These are phyloP conservation scores for Lachnellula hyalina DNA, from an alignment of 2,329 filamentous ascomycete species.

Conservation along the genomic window DNA sequence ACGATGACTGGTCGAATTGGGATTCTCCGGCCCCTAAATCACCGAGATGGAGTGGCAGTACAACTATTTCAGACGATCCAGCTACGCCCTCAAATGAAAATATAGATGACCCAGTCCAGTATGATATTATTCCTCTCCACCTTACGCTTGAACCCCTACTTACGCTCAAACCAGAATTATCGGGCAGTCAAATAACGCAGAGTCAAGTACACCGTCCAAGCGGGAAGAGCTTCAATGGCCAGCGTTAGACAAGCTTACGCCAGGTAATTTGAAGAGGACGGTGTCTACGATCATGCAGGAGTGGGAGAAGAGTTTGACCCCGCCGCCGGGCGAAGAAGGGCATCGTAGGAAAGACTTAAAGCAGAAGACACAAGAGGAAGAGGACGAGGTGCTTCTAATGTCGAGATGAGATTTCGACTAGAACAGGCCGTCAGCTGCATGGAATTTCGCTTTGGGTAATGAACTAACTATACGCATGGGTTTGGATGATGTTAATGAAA, in stretches of 20 bases:
- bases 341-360: conserved; percentile 2
- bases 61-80: conserved; percentile 21
- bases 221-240: conserved; percentile 35
- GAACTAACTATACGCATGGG: not conserved
- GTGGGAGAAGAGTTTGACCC: conserved; percentile 75
- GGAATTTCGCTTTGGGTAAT: not conserved
- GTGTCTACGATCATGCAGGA: conserved; percentile 85
- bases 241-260: conserved; percentile 45
- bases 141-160: conserved; percentile 13
- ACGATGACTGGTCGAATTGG: conserved; percentile 61
- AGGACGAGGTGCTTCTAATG: conserved; percentile 21
- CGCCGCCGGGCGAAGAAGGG: conserved; percentile 33
- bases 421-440: not conserved
- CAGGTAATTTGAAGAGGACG: conserved; percentile 71
- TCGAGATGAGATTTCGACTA: conserved; percentile 12
- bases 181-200: conserved; percentile 13
- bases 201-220: conserved; percentile 19
- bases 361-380: conserved; percentile 21
- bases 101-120: conserved; percentile 25
- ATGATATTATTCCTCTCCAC: conserved; percentile 8
- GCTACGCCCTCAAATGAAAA: conserved; percentile 23
- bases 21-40: conserved; percentile 51
- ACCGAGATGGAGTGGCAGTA: conserved; percentile 57
- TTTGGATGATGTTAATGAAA: conserved; percentile 6
- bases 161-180: conserved; percentile 13